Base-by-base conservation (phyloP, 306 rosid genomes). In the Calophaca sinica region DNA sequence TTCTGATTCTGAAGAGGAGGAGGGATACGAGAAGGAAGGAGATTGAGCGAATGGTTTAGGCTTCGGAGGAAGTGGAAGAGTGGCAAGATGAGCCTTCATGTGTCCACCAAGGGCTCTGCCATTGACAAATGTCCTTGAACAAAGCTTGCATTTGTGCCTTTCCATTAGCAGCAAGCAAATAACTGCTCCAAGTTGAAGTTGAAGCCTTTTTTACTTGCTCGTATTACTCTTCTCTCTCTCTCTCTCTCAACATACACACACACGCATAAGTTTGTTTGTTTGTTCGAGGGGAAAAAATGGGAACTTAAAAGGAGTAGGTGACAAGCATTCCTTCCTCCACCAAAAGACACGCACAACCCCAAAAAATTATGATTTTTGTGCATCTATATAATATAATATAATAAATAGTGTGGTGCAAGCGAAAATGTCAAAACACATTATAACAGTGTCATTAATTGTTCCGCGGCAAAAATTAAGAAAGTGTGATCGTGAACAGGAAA, bases 281-380 rank as follows among this genome's bases (percentile, higher is more conserved):
- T 42, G 42, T 82, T 70, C 15, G 41, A 31, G 74, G 75, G 48
- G 74, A 80, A 20, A 63, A 80, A 20, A 63, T 5, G 87, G 87
- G 83, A 85, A 83, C 79, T 80, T 89, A 68, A 88, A 85, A 89
- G 90, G 89, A 90, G 96, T 93, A 88, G 97, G 92, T 91, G 85
- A 86, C 97, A 87, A 93, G 93, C 93, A 93, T 93, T 91, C 97
- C 88, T 92, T 89, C 96, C 87, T 87, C 88, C 89, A 85, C 89
- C 94, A 85, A 91, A 87, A 82, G 79, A 77, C 89, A 73, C 88
- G 70, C 85, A 76, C 84, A 82, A 32, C 88, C 89, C 81, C 57
- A 82, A n/a, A 28, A 86, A 80, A 38, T 78, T 77, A 49, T 79
- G 0, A 20, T 20, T 20, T 20, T 20, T 20, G 26, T 20, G 26